Conservation (phyloP, 495 filamentous ascomycete genomes). For the Penicillium soppii region DNA sequence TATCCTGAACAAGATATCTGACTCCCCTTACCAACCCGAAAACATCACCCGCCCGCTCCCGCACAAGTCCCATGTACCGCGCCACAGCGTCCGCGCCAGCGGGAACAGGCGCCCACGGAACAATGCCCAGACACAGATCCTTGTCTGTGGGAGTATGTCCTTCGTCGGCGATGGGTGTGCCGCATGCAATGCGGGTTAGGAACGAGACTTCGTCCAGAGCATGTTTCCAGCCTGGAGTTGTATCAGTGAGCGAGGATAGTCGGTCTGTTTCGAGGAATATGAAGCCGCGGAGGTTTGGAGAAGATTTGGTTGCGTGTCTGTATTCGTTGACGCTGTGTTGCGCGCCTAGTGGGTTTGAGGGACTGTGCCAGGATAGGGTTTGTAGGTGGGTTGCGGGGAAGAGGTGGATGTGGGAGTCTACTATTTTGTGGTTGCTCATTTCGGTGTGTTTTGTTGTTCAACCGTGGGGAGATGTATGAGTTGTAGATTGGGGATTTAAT, state of each 20-base stretch:
- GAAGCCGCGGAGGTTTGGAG: slow-evolving; percentile 57
- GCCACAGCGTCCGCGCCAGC: slow-evolving; percentile 49
- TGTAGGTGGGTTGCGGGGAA: slow-evolving; percentile 64
- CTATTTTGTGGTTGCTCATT: slow-evolving; percentile 41
- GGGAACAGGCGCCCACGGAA: slow-evolving; percentile 80
- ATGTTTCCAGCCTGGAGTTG: slow-evolving; percentile 42
- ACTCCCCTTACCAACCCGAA: slow-evolving; percentile 66
- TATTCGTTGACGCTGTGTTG: slow-evolving; percentile 67
- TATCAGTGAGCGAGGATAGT: slow-evolving; percentile 43
- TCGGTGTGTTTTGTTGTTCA: slow-evolving; percentile 1
- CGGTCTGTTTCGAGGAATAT: slow-evolving; percentile 83
- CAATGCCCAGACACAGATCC: slow-evolving; percentile 59
- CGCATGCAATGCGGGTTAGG: slow-evolving; percentile 61
- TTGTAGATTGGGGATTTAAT: no score
- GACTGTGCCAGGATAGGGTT: slow-evolving; percentile 62
- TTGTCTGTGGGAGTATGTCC: slow-evolving; percentile 54
- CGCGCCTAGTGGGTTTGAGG: slow-evolving; percentile 53
- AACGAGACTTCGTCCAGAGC: slow-evolving; percentile 72
- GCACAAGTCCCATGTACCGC: slow-evolving; percentile 51
- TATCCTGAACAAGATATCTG: slow-evolving; percentile 78
- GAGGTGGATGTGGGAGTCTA: slow-evolving; percentile 90
- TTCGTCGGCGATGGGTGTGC: slow-evolving; percentile 55
- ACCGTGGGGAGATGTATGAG: no score
- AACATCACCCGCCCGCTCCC: slow-evolving; percentile 34
- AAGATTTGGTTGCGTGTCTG: slow-evolving; percentile 19